These are phyloP conservation scores for Lolium perenne DNA, from an alignment of 176 grass and related monocot genomes.

Conservation along the genomic window DNA sequence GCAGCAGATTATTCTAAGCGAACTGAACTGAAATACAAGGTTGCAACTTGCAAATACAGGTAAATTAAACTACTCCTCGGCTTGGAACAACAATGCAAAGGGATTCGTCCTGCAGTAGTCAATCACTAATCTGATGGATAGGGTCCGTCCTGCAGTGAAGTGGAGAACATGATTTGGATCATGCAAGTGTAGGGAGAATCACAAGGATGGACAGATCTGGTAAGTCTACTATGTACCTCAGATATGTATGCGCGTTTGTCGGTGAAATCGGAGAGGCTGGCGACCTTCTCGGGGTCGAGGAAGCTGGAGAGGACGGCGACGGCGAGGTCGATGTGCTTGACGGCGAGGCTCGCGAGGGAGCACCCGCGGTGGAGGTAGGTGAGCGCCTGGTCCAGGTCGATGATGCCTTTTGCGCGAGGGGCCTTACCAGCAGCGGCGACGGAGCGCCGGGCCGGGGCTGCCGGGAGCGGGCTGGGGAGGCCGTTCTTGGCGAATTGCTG, in stretches of 20 bases:
- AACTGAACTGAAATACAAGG: too few species aligned
- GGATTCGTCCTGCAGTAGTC: too few species aligned
- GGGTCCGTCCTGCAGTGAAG: too few species aligned
- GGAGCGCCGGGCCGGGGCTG: too few species aligned
- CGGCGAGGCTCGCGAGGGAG: background rate
- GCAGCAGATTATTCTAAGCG: too few species aligned
- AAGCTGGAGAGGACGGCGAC: background rate
- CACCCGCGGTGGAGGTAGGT: background rate
- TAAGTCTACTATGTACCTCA: background rate
- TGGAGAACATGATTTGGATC: too few species aligned
- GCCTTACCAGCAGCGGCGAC: background rate
- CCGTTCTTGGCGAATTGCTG: background rate
- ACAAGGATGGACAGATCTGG: background rate
- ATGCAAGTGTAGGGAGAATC: too few species aligned
- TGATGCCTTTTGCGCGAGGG: background rate
- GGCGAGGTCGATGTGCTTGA: background rate
- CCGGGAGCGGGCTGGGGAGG: background rate
- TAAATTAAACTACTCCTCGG: too few species aligned
- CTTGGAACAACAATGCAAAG: too few species aligned
- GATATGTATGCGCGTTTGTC: background rate
- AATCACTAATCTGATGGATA: too few species aligned
- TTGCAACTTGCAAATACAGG: too few species aligned
- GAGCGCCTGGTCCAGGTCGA: background rate
- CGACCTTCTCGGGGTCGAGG: background rate
- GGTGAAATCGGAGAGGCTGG: background rate